Evolutionary conservation across 176 grass and related monocot genomes (phyloP).

Genomic region (Phyllostachys edulis): DNA sequence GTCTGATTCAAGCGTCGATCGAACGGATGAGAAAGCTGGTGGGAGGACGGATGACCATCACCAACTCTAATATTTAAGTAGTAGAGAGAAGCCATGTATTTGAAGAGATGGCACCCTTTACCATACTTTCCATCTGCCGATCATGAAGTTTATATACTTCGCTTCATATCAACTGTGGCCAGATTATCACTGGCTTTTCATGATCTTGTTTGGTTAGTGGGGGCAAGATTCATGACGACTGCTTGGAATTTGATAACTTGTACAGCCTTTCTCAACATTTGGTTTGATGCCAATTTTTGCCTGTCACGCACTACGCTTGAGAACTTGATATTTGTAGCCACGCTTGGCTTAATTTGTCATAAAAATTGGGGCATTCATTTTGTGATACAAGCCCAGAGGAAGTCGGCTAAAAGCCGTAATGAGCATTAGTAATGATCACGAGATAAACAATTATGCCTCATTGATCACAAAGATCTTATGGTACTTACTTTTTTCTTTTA

Average conservation of each 20-base stretch:
- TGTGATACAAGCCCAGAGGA: neutral
- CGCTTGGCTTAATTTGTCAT: neutral
- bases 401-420: neutral
- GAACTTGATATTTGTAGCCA: neutral
- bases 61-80: too few relatives aligned
- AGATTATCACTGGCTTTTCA: neutral
- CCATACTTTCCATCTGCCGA: neutral
- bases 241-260: neutral
- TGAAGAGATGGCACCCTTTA: neutral
- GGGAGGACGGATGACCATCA: too few relatives aligned
- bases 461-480: neutral
- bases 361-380: neutral
- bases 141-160: neutral
- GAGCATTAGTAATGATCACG: neutral
- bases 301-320: neutral
- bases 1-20: too few relatives aligned
- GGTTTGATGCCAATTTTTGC: neutral
- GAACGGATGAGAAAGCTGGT: too few relatives aligned
- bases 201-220: neutral
- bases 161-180: neutral
- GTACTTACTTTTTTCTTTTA: neutral
- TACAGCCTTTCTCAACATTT: neutral
- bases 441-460: neutral
- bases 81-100: neutral
- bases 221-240: slow-evolving; percentile 2